Evolutionary conservation across 768 basidiomycete species (phyloP).

Genomic region (Rhodotorula kratochvilovae): DNA sequence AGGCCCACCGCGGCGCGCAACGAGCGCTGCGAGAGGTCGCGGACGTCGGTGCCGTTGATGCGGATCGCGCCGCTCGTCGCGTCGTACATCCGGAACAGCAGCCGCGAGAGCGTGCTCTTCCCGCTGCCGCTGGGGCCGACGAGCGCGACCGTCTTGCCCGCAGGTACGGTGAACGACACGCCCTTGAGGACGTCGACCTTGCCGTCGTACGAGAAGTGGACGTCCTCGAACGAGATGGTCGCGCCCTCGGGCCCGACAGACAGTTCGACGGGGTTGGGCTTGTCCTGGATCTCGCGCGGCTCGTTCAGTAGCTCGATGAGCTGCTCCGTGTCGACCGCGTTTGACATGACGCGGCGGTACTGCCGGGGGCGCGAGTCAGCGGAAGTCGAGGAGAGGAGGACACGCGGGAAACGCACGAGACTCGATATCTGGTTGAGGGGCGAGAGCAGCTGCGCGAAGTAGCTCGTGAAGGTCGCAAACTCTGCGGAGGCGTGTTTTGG

Average conservation of each 20-base stretch:
- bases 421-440: slow-evolving; percentile 5
- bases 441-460: slow-evolving; percentile 59
- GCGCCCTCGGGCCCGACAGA: slow-evolving; percentile 55
- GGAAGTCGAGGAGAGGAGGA: background rate
- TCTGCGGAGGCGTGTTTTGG: background rate
- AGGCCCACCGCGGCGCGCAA: slow-evolving; percentile 78
- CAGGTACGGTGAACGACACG: slow-evolving; percentile 82
- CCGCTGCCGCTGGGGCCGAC: slow-evolving; percentile 79
- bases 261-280: slow-evolving; percentile 68
- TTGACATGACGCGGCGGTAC: slow-evolving; percentile 5
- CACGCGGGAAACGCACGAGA: background rate
- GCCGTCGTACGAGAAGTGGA: slow-evolving; percentile 69
- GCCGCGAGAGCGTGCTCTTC: slow-evolving; percentile 58
- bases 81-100: slow-evolving; percentile 84
- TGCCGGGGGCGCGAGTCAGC: background rate
- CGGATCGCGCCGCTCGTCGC: slow-evolving; percentile 58
- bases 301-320: slow-evolving; percentile 75
- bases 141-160: slow-evolving; percentile 79
- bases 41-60: slow-evolving; percentile 74
- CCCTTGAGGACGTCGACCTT: slow-evolving; percentile 59
- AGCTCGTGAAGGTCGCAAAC: background rate
- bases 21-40: slow-evolving; percentile 75
- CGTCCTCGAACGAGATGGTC: slow-evolving; percentile 85
- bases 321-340: slow-evolving; percentile 54
- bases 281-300: slow-evolving; percentile 76